A percentile compares a stretch with the other conserved stretches of the same genome.
phyloP scores from a whole-genome alignment of 495 filamentous ascomycete species.

The Aspergillus taichungensis region DNA sequence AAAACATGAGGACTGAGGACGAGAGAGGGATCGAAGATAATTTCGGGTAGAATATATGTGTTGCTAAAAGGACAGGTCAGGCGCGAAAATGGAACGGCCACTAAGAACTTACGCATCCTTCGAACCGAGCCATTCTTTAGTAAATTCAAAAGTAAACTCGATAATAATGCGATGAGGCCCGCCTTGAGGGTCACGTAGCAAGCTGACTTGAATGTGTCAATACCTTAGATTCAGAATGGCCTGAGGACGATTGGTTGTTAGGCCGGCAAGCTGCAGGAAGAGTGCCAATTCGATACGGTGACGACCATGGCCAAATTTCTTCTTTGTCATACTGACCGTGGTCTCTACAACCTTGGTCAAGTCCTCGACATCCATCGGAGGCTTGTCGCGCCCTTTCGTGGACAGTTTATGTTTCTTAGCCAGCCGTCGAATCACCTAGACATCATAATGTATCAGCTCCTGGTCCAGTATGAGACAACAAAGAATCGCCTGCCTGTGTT shows the following conservation, averaged over 20 bases:
- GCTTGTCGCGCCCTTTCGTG: constrained; percentile 15
- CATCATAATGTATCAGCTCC: constrained; percentile 1
- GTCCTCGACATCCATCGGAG: constrained; percentile 19
- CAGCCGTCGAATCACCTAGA: constrained; percentile 13
- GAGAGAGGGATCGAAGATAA: constrained; percentile 28
- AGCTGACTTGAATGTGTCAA: constrained; percentile 19
- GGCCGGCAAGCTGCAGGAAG: constrained; percentile 19
- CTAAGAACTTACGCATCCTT: constrained; percentile 21
- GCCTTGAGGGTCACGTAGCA: constrained; percentile 22
- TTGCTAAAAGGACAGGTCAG: constrained; percentile 16
- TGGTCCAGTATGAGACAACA: constrained; percentile 5
- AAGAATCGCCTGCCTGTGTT: constrained; percentile 7
- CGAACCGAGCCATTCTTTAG: constrained; percentile 20
- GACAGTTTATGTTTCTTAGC: constrained; percentile 16
- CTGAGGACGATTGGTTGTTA: constrained; percentile 18
- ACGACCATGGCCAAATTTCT: constrained; percentile 17
- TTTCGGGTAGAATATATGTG: constrained; percentile 28
- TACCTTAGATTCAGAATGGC: constrained; percentile 21
- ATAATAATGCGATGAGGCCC: constrained; percentile 22
- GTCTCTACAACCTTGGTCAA: constrained; percentile 17
- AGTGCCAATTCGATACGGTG: constrained; percentile 19
- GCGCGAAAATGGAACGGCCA: constrained; percentile 1
- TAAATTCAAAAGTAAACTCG: constrained; percentile 28
- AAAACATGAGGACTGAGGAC: constrained; percentile 27
- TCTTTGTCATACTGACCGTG: constrained; percentile 18